A percentile compares a stretch with the other conserved stretches of the same genome.
Evolutionary conservation across 1,139 yeast genomes (phyloP).

Genomic region (Scheffersomyces insectosa): DNA sequence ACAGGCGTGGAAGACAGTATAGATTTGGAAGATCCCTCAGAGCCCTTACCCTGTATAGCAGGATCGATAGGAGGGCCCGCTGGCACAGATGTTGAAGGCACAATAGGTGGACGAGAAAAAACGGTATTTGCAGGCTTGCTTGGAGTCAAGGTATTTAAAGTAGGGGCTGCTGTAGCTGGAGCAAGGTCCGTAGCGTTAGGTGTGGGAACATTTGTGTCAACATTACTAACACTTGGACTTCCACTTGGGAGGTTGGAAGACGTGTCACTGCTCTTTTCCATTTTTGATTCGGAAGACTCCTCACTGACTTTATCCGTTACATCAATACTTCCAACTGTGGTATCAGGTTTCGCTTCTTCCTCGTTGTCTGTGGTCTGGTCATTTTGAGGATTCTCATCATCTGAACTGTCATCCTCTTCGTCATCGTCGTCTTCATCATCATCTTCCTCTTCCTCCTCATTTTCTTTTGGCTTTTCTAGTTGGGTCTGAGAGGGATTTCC

Average conservation of each 20-base stretch:
- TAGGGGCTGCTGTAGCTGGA: slow-evolving; percentile 11
- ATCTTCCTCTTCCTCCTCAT: slow-evolving; percentile 31
- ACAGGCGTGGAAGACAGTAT: slow-evolving; percentile 2
- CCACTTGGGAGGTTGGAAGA: too few species aligned
- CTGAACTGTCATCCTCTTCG: slow-evolving; percentile 12
- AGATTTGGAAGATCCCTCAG: slow-evolving; percentile 5
- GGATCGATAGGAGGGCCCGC: not conserved
- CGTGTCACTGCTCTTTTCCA: too few species aligned
- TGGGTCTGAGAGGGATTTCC: not conserved
- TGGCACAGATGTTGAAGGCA: slow-evolving; percentile 2
- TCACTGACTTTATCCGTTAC: too few species aligned
- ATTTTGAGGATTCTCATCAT: slow-evolving; percentile 3
- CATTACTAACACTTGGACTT: too few species aligned
- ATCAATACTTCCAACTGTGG: too few species aligned
- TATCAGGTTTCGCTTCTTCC: slow-evolving; percentile 15
- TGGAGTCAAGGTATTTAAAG: slow-evolving; percentile 9
- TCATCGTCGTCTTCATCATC: slow-evolving; percentile 22
- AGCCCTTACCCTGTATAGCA: too few species aligned
- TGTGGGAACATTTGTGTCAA: slow-evolving; percentile 1
- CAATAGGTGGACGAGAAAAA: slow-evolving; percentile 2
- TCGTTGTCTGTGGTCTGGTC: not conserved
- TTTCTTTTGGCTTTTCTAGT: slow-evolving; percentile 6
- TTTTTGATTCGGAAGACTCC: too few species aligned
- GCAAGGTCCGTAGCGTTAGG: slow-evolving; percentile 1
- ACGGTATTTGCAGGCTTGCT: slow-evolving; percentile 6